A percentile compares a stretch with the other conserved stretches of the same genome.
phyloP scores from a whole-genome alignment of 768 basidiomycete genomes.

The Lepiota brunneoincarnata region DNA sequence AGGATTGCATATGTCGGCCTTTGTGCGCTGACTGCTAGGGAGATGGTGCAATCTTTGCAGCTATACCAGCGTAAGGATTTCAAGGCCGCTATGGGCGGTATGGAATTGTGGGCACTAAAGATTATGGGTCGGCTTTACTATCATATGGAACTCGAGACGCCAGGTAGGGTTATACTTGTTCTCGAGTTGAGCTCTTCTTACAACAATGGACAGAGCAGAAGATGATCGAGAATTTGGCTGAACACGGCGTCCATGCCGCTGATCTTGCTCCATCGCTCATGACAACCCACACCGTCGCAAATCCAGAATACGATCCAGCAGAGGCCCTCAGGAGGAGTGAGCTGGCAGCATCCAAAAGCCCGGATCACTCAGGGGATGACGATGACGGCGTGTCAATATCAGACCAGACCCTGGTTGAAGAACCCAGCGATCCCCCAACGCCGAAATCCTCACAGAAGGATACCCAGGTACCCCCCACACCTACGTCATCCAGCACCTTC shows the following conservation, averaged over 20 bases:
- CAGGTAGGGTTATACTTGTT: conserved; percentile 52
- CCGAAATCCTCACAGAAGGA: not conserved
- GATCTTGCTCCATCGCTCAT: conserved; percentile 94
- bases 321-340: conserved; percentile 59
- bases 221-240: conserved; percentile 93
- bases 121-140: conserved; percentile 98
- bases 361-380: conserved; percentile 15
- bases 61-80: conserved; percentile 62
- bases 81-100: conserved; percentile 67
- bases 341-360: conserved; percentile 23
- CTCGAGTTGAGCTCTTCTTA: conserved; percentile 11
- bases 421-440: conserved; percentile 37
- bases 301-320: conserved; percentile 94
- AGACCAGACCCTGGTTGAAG: conserved; percentile 47
- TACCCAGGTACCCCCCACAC: conserved; percentile 13
- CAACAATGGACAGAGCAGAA: conserved; percentile 75
- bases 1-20: conserved; percentile 97
- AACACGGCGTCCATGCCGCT: conserved; percentile 84
- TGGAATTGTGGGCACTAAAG: conserved; percentile 92
- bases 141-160: conserved; percentile 95
- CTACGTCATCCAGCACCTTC: conserved; percentile 14
- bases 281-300: conserved; percentile 96
- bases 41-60: conserved; percentile 73
- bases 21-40: conserved; percentile 77
- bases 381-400: conserved; percentile 35